Conservation (phyloP, 768 basidiomycete species). For the Thelephora aurantiotincta region DNA sequence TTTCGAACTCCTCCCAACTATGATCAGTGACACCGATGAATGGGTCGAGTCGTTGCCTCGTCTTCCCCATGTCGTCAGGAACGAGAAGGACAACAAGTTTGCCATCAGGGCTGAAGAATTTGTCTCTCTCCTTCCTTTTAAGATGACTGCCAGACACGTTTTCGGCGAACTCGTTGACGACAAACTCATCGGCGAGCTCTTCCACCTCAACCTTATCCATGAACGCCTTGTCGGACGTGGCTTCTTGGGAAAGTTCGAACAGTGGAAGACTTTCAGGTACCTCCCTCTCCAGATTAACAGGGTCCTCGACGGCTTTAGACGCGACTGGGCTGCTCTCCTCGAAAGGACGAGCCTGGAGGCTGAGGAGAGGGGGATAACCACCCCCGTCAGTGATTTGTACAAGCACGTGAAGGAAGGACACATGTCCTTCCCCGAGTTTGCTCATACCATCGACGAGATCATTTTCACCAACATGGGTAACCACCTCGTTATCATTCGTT, state of each 20-base stretch:
- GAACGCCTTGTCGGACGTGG: not conserved
- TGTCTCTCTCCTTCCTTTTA: slow-evolving; percentile 1
- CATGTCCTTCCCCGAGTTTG: not conserved
- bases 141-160: slow-evolving; percentile 1
- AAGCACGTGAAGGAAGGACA: not conserved
- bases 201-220: not conserved
- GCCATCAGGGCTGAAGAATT: not conserved
- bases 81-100: slow-evolving; percentile 1
- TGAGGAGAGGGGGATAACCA: not conserved
- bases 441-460: slow-evolving; percentile 1
- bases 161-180: slow-evolving; percentile 2
- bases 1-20: not conserved
- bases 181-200: slow-evolving; percentile 1
- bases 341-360: not conserved
- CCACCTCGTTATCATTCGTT: not conserved
- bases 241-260: slow-evolving; percentile 2
- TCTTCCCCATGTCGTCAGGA: not conserved
- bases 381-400: not conserved
- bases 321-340: not conserved
- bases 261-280: not conserved
- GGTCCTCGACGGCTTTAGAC: not conserved
- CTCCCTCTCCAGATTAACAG: not conserved
- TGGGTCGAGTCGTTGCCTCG: not conserved
- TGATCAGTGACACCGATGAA: not conserved
- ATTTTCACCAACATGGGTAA: slow-evolving; percentile 2